These are phyloP conservation scores for Actinomortierella wolfii DNA, from an alignment of 371 early-diverging fungal genomes.

Conservation along the genomic window DNA sequence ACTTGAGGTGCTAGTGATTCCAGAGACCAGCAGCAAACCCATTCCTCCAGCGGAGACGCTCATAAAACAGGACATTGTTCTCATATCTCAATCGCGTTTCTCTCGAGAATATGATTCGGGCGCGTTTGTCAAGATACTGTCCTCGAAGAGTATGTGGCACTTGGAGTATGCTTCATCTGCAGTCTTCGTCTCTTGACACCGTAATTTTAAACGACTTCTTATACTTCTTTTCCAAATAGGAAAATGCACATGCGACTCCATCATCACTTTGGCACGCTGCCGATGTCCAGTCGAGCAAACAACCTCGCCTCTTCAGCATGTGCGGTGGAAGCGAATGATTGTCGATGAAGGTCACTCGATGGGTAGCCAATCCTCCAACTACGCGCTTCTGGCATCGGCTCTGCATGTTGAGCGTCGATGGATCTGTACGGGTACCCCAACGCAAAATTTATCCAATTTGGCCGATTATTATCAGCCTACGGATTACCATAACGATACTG, in stretches of 20 bases:
- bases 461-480: neutral
- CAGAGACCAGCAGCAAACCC: constrained; percentile 43
- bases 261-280: neutral
- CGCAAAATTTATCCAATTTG: constrained; percentile 60
- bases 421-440: constrained; percentile 78
- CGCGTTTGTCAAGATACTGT: constrained; percentile 42
- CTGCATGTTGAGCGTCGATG: constrained; percentile 71
- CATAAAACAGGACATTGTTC: constrained; percentile 61
- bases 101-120: constrained; percentile 61
- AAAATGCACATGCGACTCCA: no score
- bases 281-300: constrained; percentile 10
- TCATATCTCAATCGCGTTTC: constrained; percentile 68
- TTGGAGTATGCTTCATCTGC: no score
- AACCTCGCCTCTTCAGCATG: constrained; percentile 67
- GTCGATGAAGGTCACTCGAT: constrained; percentile 77
- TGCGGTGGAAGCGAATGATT: constrained; percentile 78
- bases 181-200: no score
- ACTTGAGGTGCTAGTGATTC: constrained; percentile 51
- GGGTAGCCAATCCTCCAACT: constrained; percentile 48
- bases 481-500: constrained; percentile 15
- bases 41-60: constrained; percentile 59
- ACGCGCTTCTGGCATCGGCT: constrained; percentile 56
- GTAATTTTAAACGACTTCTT: no score
- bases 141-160: no score
- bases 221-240: no score